Base-by-base conservation (phyloP, 805 yeast genomes). In the Suhomyces vadensis region DNA sequence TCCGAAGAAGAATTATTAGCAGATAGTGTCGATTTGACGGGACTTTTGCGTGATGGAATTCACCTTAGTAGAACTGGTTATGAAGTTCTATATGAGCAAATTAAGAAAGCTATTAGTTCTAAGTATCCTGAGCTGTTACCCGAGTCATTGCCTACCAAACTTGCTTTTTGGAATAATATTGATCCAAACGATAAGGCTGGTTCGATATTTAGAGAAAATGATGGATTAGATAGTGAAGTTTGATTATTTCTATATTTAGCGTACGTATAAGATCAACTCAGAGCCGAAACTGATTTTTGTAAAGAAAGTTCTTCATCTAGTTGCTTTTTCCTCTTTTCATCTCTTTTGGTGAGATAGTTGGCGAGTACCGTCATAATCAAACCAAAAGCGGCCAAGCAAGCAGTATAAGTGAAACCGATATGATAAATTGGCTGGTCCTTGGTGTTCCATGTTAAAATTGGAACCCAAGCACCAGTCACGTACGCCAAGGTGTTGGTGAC, bases 61-160 rank as follows among this genome's bases (percentile, higher is more conserved):
- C 91, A 85, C 60, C 85, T 68, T 25, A 33, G 20, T 6, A 9
- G 79, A 0, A 56, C 62, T 23, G 83, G 81, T 0, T 85, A 84
- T 61, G 58, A 65, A 43, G 39, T 83, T 6, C 61, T 76, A 48
- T 81, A 60, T 48, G 61, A 74, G n/a, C 76, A 66, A 35, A 49
- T 83, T 16, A 45, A 70, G 40, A 52, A 56, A 31, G 55, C 60
- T 4, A 77, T 83, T 35, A 50, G 58, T 2, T 47, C 47, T 4
- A 22, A 49, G 10, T 82, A 75, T 52, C 87, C 87, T 0, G 78
- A 78, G 35, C 59, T 70, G 13, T 44, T 56, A 3, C 75, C 84
- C 1, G 74, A 65, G 6, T 64, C 58, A n/a, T 44, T 79, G 35
- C 53, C 60, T 0, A 44, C 47, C 42, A 61, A 57, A 22, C 57